Evolutionary conservation across 2,329 filamentous ascomycete species (phyloP).

Genomic region (Didymella keratinophila): DNA sequence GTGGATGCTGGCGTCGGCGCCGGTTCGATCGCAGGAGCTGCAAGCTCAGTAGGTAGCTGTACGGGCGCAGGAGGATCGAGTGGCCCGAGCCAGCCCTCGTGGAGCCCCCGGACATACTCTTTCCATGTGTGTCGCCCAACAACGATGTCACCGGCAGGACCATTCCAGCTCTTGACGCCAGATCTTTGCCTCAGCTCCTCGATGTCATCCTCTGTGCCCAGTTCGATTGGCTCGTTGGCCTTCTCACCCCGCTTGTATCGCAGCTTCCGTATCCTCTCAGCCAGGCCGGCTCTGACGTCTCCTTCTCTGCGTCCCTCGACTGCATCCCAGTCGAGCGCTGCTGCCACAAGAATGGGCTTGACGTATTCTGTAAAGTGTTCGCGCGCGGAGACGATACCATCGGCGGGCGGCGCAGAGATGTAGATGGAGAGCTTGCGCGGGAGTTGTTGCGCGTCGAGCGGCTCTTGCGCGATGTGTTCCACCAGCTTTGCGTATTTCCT

Average conservation of each 20-base stretch:
- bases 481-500: slow-evolving; percentile 88
- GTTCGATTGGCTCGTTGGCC: slow-evolving; percentile 53
- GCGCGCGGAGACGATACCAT: slow-evolving; percentile 82
- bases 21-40: slow-evolving; percentile 20
- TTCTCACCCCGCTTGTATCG: slow-evolving; percentile 68
- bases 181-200: slow-evolving; percentile 69
- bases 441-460: slow-evolving; percentile 74
- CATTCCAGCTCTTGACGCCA: slow-evolving; percentile 75
- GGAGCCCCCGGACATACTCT: slow-evolving; percentile 90
- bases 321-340: slow-evolving; percentile 94
- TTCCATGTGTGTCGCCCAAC: slow-evolving; percentile 96
- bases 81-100: slow-evolving; percentile 96
- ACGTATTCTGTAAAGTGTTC: slow-evolving; percentile 97
- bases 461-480: slow-evolving; percentile 80
- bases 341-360: slow-evolving; percentile 89
- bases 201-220: slow-evolving; percentile 66
- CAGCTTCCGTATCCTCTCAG: slow-evolving; percentile 78
- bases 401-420: slow-evolving; percentile 83
- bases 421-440: slow-evolving; percentile 87
- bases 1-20: slow-evolving; percentile 15
- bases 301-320: slow-evolving; percentile 90
- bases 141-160: slow-evolving; percentile 82
- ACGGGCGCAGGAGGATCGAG: slow-evolving; percentile 65
- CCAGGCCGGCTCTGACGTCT: slow-evolving; percentile 86
- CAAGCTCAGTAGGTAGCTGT: slow-evolving; percentile 33